Evolutionary conservation across 352 stramenopile genomes (phyloP).

Genomic region (Phytophthora palmivora): DNA sequence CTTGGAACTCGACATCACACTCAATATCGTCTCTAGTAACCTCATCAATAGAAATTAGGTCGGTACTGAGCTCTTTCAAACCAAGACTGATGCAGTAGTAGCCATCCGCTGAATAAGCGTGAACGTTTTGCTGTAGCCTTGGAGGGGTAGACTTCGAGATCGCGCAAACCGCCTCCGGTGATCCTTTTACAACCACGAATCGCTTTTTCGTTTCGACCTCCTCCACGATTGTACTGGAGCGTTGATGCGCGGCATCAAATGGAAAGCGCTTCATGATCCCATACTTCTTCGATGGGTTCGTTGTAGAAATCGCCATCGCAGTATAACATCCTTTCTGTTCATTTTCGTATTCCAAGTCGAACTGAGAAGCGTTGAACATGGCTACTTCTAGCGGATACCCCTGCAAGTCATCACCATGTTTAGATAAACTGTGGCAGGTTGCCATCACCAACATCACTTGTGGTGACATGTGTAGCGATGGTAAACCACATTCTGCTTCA

Average conservation of each 20-base stretch:
- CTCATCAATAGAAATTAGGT: conserved; percentile 1
- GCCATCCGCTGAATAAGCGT: conserved; percentile 57
- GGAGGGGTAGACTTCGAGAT: conserved; percentile 47
- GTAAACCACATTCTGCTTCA: neutral
- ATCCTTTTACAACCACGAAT: conserved; percentile 63
- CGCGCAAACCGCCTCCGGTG: conserved; percentile 47
- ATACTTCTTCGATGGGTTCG: conserved; percentile 39
- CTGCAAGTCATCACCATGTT: conserved; percentile 40
- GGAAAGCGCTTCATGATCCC: conserved; percentile 58
- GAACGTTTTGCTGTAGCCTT: conserved; percentile 54
- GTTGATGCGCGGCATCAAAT: conserved; percentile 61
- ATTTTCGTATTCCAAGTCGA: conserved; percentile 26
- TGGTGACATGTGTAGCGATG: conserved; percentile 13
- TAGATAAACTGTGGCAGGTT: conserved; percentile 50
- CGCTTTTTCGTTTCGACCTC: conserved; percentile 41
- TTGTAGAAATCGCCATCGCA: conserved; percentile 27
- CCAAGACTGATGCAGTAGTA: conserved; percentile 70
- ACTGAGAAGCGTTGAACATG: conserved; percentile 55
- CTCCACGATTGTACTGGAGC: conserved; percentile 56
- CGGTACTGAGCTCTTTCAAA: conserved; percentile 34
- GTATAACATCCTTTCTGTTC: conserved; percentile 25
- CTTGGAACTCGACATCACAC: conserved; percentile 52
- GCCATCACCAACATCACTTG: conserved; percentile 48
- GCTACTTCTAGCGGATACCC: conserved; percentile 59
- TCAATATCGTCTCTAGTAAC: conserved; percentile 50